A percentile compares a stretch with the other conserved stretches of the same genome.
Evolutionary conservation across 441 rosid species (phyloP).

Genomic region (Corymbia citriodora): DNA sequence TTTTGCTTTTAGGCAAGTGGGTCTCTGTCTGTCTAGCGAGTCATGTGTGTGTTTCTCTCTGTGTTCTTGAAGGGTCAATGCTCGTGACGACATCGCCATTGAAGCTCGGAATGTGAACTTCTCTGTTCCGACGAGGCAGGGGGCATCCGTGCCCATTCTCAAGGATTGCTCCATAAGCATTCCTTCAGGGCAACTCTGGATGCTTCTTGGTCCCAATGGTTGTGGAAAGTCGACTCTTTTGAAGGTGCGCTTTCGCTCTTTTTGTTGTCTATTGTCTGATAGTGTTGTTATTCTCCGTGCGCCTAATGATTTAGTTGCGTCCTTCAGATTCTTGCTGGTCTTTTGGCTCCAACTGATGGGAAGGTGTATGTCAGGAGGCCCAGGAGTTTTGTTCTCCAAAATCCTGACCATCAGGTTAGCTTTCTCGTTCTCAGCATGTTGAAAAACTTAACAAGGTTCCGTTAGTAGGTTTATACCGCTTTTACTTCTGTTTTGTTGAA

Average conservation of each 20-base stretch:
- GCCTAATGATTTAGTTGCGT: background rate
- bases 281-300: background rate
- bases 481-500: background rate
- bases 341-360: conserved; percentile 69
- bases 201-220: conserved; percentile 97
- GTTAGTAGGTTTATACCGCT: background rate
- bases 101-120: conserved; percentile 64
- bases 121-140: conserved; percentile 49
- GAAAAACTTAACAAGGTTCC: background rate
- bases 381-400: conserved; percentile 82
- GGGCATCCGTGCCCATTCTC: conserved; percentile 55
- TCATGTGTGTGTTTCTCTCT: background rate
- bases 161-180: conserved; percentile 66
- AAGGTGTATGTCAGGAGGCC: conserved; percentile 53
- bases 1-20: background rate
- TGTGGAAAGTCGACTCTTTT: conserved; percentile 97
- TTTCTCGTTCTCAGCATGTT: background rate
- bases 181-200: conserved; percentile 86
- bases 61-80: conserved; percentile 29
- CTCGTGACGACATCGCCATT: conserved; percentile 38
- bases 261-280: background rate
- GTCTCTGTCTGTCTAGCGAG: background rate
- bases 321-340: conserved; percentile 86
- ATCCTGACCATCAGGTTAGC: conserved; percentile 92
- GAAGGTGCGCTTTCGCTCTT: conserved; percentile 37